phyloP scores from a whole-genome alignment of 805 yeast genomes.

The Yamadazyma sp. region DNA sequence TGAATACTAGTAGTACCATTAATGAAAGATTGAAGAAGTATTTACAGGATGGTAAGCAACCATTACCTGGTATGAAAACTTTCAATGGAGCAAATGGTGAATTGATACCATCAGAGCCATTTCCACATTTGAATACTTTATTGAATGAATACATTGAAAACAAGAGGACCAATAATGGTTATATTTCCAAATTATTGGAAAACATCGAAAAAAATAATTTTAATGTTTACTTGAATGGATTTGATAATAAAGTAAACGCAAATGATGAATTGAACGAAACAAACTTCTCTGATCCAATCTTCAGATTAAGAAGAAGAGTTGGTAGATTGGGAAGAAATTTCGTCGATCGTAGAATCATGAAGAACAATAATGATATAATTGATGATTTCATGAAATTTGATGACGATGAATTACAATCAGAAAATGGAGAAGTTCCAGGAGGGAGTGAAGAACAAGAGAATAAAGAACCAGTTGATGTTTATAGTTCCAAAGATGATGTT shows the following conservation, averaged over 20 bases:
- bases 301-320: slow-evolving; percentile 67
- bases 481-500: slow-evolving; percentile 44
- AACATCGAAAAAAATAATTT: slow-evolving; percentile 39
- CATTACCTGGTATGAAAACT: slow-evolving; percentile 42
- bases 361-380: slow-evolving; percentile 17
- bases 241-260: slow-evolving; percentile 15
- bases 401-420: slow-evolving; percentile 13
- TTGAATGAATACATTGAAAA: slow-evolving; percentile 25
- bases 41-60: slow-evolving; percentile 43
- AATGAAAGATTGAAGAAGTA: slow-evolving; percentile 38
- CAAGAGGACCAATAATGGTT: slow-evolving; percentile 24
- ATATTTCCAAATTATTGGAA: slow-evolving; percentile 36
- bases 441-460: slow-evolving; percentile 13
- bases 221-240: slow-evolving; percentile 39
- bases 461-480: slow-evolving; percentile 32
- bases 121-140: slow-evolving; percentile 46
- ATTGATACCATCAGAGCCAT: slow-evolving; percentile 43
- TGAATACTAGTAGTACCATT: slow-evolving; percentile 56
- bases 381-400: slow-evolving; percentile 41
- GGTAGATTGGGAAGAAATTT: slow-evolving; percentile 71
- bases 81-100: slow-evolving; percentile 53
- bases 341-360: slow-evolving; percentile 61
- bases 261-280: slow-evolving; percentile 17
- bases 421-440: slow-evolving; percentile 20
- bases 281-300: slow-evolving; percentile 47